These are phyloP conservation scores for Tricholomella constricta DNA, from an alignment of 768 basidiomycete species.

Conservation along the genomic window DNA sequence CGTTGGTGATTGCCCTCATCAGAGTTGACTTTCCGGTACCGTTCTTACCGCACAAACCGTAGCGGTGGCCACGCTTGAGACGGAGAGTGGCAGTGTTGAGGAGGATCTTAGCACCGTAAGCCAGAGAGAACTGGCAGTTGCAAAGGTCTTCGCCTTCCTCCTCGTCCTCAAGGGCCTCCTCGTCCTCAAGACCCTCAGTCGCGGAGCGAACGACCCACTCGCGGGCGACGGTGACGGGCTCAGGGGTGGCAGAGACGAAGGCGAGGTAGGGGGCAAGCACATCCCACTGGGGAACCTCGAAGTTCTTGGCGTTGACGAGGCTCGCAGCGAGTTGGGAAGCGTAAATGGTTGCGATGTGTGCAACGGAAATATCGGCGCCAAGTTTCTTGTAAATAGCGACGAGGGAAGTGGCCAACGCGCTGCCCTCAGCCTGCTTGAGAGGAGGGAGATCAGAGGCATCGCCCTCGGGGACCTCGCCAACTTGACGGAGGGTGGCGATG, in stretches of 20 bases:
- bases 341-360: slow-evolving; percentile 66
- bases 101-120: slow-evolving; percentile 98
- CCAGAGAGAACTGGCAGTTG: slow-evolving; percentile 98
- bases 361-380: slow-evolving; percentile 55
- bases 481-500: slow-evolving; percentile 93
- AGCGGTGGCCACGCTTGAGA: slow-evolving; percentile 98
- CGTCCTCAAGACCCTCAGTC: slow-evolving; percentile 70
- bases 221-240: slow-evolving; percentile 65
- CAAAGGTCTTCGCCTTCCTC: slow-evolving; percentile 99
- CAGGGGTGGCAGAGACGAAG: slow-evolving; percentile 64
- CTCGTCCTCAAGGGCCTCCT: slow-evolving; percentile 77
- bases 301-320: slow-evolving; percentile 90
- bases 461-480: slow-evolving; percentile 85
- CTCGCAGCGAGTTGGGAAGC: slow-evolving; percentile 79
- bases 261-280: slow-evolving; percentile 74
- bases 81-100: slow-evolving; percentile 96
- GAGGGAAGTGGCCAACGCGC: slow-evolving; percentile 66
- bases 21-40: slow-evolving; percentile 97
- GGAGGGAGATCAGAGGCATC: slow-evolving; percentile 94
- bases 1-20: slow-evolving; percentile 92
- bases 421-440: slow-evolving; percentile 72
- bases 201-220: slow-evolving; percentile 94
- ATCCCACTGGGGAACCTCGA: slow-evolving; percentile 88
- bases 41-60: slow-evolving; percentile 98
- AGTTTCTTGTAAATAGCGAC: slow-evolving; percentile 85